These are phyloP conservation scores for Rhododendron griersonianum DNA, from an alignment of 148 eudicot species.

Conservation along the genomic window DNA sequence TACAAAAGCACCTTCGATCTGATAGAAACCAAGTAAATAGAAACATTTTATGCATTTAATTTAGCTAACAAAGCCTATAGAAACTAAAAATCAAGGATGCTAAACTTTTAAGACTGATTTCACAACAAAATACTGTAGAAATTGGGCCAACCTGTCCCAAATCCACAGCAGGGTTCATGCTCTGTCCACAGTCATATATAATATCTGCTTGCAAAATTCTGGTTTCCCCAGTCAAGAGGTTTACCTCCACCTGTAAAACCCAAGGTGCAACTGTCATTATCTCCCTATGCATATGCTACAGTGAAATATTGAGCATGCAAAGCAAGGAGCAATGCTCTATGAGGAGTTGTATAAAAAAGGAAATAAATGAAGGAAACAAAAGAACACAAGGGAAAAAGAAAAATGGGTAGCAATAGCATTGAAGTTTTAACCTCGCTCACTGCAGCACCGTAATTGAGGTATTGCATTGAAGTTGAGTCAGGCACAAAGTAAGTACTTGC, in stretches of 20 bases:
- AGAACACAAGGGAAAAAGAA: neutral
- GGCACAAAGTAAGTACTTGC: constrained; percentile 62
- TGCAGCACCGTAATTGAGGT: constrained; percentile 89
- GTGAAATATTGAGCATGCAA: neutral
- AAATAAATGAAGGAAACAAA: neutral
- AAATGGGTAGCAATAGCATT: neutral
- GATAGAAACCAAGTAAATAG: constrained; percentile 13
- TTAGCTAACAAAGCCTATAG: neutral
- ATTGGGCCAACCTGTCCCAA: constrained; percentile 73
- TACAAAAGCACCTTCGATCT: constrained; percentile 93
- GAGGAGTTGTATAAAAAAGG: neutral
- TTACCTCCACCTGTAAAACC: constrained; percentile 69
- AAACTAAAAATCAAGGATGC: neutral
- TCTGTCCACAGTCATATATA: constrained; percentile 90
- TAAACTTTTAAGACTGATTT: neutral
- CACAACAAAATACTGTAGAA: neutral
- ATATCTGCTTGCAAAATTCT: constrained; percentile 67
- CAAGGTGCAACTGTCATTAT: neutral
- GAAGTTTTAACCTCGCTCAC: constrained; percentile 70
- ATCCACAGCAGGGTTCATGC: constrained; percentile 96
- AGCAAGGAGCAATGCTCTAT: neutral
- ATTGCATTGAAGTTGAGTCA: constrained; percentile 46
- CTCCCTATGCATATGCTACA: neutral
- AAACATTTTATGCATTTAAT: neutral
- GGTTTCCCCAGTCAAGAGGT: constrained; percentile 88